Evolutionary conservation across 148 eudicot genomes (phyloP).

Genomic region (Amaranthus cruentus): DNA sequence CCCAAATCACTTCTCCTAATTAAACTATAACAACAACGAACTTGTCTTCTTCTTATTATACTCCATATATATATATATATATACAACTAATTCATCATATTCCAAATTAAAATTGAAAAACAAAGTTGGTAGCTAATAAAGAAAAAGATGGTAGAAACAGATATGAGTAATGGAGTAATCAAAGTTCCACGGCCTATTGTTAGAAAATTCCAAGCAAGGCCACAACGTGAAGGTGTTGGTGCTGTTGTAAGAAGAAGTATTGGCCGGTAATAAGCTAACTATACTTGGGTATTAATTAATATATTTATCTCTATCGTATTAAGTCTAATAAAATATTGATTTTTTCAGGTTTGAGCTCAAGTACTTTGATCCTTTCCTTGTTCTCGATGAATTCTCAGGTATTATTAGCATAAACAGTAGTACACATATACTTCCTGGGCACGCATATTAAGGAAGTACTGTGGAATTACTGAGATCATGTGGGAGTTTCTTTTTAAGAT

Average conservation of each 20-base stretch:
- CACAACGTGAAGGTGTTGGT: constrained; percentile 85
- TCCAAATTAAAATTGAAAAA: no score
- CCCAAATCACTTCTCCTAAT: not conserved
- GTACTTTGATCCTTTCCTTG: constrained; percentile 78
- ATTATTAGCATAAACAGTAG: not conserved
- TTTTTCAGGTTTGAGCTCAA: constrained; percentile 63
- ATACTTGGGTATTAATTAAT: no score
- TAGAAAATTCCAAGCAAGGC: constrained; percentile 60
- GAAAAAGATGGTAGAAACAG: constrained; percentile 12
- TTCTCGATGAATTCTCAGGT: constrained; percentile 79
- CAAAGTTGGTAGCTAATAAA: no score
- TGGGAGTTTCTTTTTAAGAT: no score
- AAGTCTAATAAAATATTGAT: not conserved
- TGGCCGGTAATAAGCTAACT: constrained; percentile 39
- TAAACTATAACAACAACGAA: not conserved
- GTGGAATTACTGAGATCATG: no score
- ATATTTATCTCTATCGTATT: no score
- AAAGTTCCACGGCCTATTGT: constrained; percentile 49
- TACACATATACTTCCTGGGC: no score
- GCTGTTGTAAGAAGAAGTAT: constrained; percentile 81
- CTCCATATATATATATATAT: not conserved
- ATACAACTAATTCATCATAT: not conserved
- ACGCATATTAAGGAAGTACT: no score
- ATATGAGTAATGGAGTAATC: not conserved
- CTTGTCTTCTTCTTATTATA: not conserved